Evolutionary conservation across 2,329 filamentous ascomycete genomes (phyloP), one percentile per base, ranked within the genome.

Genomic region (Aspergillus ochraceus): DNA sequence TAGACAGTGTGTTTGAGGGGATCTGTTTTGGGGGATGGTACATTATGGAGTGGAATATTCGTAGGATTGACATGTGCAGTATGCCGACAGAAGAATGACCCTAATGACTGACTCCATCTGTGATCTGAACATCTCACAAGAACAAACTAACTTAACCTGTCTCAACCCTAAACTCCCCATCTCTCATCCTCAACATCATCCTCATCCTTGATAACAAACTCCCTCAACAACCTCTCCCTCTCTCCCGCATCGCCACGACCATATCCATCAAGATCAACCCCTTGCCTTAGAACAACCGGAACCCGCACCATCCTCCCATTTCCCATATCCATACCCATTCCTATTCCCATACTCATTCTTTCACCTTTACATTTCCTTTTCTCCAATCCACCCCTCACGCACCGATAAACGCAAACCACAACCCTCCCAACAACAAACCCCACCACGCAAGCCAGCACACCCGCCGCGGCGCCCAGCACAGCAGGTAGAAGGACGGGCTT

Each of bases 401-500:
- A 58, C 54, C 51, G 49, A 62, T 55, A 70, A 46, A 55, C 53
- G 3, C 56, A 45, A 19, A 63, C 57, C 10, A 59, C 30, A 2
- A 69, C 20, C 45, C 62, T 62, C 2, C 75, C 77, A 20, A 76
- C 52, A 9, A 77, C 49, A 63, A 77, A 78, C 19, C 77, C 77
- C 1, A 77, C 51, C 29, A 76, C 62, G 53, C 74, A 76, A 19
- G 74, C 75, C 10, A 74, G 57, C 22, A 79, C 58, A 24, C 76
- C 76, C 4, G 74, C 73, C 2, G 69, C 66, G 2, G 76, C 65
- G 8, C 77, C 77, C 5, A 77, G 62, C 2, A 79, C 58, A 10
- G 72, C 72, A 3, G 77, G 77, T n/a, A 79, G 63, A 22, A 79
- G 64, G 11, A 77, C 72, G 17, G 75, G 71, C 3, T 72, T 71